Conservation (phyloP, 345 rosid genomes). For the Citrus sinensis region DNA sequence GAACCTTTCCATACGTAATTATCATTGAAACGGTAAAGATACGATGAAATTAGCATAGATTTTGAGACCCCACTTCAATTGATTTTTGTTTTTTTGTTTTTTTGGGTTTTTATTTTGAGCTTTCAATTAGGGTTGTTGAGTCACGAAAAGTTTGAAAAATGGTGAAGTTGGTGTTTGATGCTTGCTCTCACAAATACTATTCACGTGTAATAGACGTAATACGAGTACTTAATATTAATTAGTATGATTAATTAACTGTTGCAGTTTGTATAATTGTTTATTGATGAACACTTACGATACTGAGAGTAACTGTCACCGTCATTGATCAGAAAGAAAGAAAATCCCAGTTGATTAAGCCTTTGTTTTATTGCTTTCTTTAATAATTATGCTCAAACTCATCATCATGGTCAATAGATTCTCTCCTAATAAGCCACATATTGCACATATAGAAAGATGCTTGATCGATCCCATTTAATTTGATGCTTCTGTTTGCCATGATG, state of each 20-base stretch:
- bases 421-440: neutral
- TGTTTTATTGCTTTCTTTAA: no score
- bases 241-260: neutral
- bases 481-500: neutral
- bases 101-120: neutral
- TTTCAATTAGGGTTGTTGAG: constrained; percentile 34
- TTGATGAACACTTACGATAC: constrained; percentile 11
- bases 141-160: constrained; percentile 23
- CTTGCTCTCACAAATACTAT: constrained; percentile 20
- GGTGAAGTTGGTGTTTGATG: constrained; percentile 25
- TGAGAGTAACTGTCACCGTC: constrained; percentile 28
- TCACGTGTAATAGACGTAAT: constrained; percentile 40
- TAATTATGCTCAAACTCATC: neutral
- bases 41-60: constrained; percentile 53
- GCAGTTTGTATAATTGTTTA: constrained; percentile 14
- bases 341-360: constrained; percentile 14
- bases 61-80: constrained; percentile 31
- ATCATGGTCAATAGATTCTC: neutral
- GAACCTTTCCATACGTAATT: constrained; percentile 27
- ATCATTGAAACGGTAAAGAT: constrained; percentile 44
- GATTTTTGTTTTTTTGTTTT: no score
- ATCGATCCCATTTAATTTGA: neutral
- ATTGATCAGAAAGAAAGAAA: constrained; percentile 5
- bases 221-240: neutral
- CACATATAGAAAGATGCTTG: neutral